Percentiles rank a stretch among this genome's conserved stretches.
Evolutionary conservation across 2,329 filamentous ascomycete genomes (phyloP).

Genomic region (Colletotrichum endophyticum): DNA sequence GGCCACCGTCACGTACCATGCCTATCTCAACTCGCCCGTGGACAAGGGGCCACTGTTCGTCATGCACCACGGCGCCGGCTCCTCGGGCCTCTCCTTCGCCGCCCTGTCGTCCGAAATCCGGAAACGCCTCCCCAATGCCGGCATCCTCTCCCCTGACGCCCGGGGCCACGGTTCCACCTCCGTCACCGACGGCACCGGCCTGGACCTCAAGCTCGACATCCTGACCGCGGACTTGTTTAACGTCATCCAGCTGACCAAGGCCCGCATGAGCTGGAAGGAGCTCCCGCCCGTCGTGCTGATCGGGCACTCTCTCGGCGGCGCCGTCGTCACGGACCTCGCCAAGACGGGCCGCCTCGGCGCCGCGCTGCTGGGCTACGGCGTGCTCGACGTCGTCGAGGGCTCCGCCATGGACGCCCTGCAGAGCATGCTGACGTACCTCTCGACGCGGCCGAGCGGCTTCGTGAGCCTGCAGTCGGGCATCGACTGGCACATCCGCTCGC

Average conservation of each 20-base stretch:
- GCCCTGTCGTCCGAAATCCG: slow-evolving; percentile 78
- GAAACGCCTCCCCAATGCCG: slow-evolving; percentile 77
- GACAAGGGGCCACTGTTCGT: slow-evolving; percentile 83
- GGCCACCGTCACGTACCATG: slow-evolving; percentile 71
- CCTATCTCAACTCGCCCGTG: slow-evolving; percentile 83
- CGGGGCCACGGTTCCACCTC: slow-evolving; percentile 82
- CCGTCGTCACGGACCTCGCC: slow-evolving; percentile 86
- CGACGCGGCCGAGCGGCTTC: slow-evolving; percentile 80
- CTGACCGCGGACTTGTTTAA: slow-evolving; percentile 75
- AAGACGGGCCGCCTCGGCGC: slow-evolving; percentile 68
- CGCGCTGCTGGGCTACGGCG: slow-evolving; percentile 81
- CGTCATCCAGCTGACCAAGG: slow-evolving; percentile 71
- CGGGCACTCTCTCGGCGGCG: slow-evolving; percentile 91
- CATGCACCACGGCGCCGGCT: slow-evolving; percentile 93
- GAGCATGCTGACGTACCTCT: slow-evolving; percentile 92
- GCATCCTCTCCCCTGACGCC: slow-evolving; percentile 84
- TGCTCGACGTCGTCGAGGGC: slow-evolving; percentile 94
- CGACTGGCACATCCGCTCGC: slow-evolving; percentile 90
- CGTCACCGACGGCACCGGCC: slow-evolving; percentile 40
- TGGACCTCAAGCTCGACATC: slow-evolving; percentile 75
- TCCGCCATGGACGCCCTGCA: slow-evolving; percentile 93
- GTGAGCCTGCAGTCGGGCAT: slow-evolving; percentile 79
- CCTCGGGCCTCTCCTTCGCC: slow-evolving; percentile 87
- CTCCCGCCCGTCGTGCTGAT: slow-evolving; percentile 82
- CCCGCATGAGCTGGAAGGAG: slow-evolving; percentile 72